Evolutionary conservation across 176 grass and related monocot species (phyloP), one percentile per base, ranked within the genome.

Genomic region (Zea luxurians): DNA sequence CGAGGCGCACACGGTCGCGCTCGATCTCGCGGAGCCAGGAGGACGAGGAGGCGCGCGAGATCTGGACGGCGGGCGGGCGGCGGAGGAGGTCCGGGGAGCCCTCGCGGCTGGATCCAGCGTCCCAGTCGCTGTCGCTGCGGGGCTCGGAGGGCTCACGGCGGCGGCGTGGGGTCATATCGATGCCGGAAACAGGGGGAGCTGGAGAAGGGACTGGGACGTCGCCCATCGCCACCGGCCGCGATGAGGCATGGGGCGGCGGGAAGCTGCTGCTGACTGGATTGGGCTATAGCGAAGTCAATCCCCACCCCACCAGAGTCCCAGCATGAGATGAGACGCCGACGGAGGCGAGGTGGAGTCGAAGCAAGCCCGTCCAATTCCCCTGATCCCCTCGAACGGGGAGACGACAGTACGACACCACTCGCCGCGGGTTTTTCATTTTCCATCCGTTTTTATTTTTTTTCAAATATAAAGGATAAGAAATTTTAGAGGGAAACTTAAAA

Each of bases 81-180:
- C 66, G 37, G 70, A 64, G 61, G 49, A 83, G 50, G 43, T 89
- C 93, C 3, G 91, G 91, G 64, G 91, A 93, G 35, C 88, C 84
- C 94, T 93, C 89, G 7, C 89, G 84, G 82, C 85, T 97, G 68
- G 89, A 93, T 77, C 87, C 74, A 53, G 64, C 77, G 48, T 84
- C 88, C 74, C 86, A 97, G 16, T 97, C 86, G 61, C 84, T 86
- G 66, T 97, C 90, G 82, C 88, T 91, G 38, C 76, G 70, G 41
- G 74, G 75, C 66, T 90, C 87, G 0, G 83, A 89, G 13, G 83
- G 74, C 46, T 78, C 66, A 46, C 46, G 66, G 46, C 70, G 77
- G 36, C 62, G 76, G 47, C 37, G 68, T 3, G 78, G 20, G 42
- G 84, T 82, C 58, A 77, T 64, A 36, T 37, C 52, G 10, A 5